Conservation (phyloP, 208 protist genomes). For the Herpetomonas muscarum region DNA sequence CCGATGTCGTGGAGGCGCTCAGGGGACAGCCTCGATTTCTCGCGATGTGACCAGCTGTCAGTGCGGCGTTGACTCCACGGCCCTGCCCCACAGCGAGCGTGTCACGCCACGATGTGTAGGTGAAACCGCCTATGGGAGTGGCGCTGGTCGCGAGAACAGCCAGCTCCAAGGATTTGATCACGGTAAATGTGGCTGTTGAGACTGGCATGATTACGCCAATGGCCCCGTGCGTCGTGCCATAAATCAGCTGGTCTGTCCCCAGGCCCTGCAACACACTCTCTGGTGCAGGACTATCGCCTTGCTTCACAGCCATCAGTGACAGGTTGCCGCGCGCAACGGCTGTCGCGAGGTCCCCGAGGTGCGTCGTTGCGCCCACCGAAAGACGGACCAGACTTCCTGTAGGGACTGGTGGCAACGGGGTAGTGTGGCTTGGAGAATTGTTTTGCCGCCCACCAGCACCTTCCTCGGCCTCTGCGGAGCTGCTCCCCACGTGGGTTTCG, state of each 20-base stretch:
- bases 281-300: background rate
- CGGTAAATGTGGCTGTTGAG: conserved; percentile 32
- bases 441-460: too few species aligned
- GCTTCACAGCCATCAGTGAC: conserved; percentile 24
- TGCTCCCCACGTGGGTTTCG: too few species aligned
- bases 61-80: conserved; percentile 34
- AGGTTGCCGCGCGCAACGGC: conserved; percentile 63
- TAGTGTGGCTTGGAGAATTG: too few species aligned
- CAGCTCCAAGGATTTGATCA: conserved; percentile 47
- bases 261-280: conserved; percentile 30
- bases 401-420: too few species aligned
- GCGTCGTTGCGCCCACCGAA: conserved; percentile 36
- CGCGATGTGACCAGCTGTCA: conserved; percentile 7
- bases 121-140: conserved; percentile 27
- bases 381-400: conserved; percentile 17
- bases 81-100: conserved; percentile 46
- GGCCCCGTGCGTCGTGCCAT: conserved; percentile 61
- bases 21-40: too few species aligned
- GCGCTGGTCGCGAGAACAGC: background rate
- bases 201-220: conserved; percentile 76
- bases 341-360: conserved; percentile 74
- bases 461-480: conserved; percentile 4
- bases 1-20: background rate
- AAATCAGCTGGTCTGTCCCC: conserved; percentile 54
- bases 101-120: conserved; percentile 39